Evolutionary conservation across 2,329 filamentous ascomycete species (phyloP), one percentile per base, ranked within the genome.

Genomic region (Coniochaeta pulveracea): DNA sequence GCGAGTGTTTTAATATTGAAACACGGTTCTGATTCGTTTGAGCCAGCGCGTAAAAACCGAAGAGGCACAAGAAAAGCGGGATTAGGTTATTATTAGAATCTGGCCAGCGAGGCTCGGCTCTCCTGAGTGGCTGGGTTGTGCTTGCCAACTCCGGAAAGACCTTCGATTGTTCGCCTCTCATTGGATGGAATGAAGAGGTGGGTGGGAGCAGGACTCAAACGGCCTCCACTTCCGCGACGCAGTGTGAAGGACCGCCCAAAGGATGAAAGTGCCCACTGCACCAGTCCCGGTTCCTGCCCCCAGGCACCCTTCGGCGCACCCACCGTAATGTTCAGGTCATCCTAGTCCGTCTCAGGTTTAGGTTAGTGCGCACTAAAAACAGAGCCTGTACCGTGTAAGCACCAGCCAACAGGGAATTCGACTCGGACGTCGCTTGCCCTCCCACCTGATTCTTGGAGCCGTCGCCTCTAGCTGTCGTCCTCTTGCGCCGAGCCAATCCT

Each of bases 391-490:
- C 18, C 28, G n/a, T 31, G 18, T 21, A 11, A 31, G 28, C 18
- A 31, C 28, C 28, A n/a, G n/a, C n/a, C n/a, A n/a, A 31, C 28
- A 19, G 18, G 22, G 27, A 21, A 31, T 17, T 15, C 28, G 17
- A 14, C 28, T 3, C 17, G 7, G 8, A 17, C 28, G 21, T 15
- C 18, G 19, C 16, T 19, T 14, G 2, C 18, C 18, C 19, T 18
- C 28, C 28, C 28, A 17, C 19, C 28, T 31, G n/a, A 19, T 21
- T 16, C n/a, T n/a, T n/a, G n/a, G n/a, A n/a, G n/a, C n/a, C 18
- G 26, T 16, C 26, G 9, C 26, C n/a, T n/a, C n/a, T n/a, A n/a
- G n/a, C 24, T 29, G 26, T 29, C 16, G 26, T 18, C 26, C 16
- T 11, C 14, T 19, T 18, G n/a, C 10, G 26, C 26, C 26, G 19